phyloP scores from a whole-genome alignment of 2,329 filamentous ascomycete genomes.

The Fusarium hainanense region DNA sequence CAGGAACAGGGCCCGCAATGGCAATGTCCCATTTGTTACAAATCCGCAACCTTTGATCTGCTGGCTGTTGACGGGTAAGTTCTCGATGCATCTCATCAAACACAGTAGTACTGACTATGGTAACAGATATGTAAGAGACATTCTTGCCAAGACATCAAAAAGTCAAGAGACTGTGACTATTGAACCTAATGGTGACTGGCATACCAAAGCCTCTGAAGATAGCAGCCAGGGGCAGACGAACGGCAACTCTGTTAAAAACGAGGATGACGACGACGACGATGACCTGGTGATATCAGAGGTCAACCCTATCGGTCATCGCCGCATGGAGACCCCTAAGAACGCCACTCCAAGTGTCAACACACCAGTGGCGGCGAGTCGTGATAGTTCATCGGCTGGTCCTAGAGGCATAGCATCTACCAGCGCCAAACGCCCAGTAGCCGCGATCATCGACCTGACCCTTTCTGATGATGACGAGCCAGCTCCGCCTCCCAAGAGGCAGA shows the following conservation, averaged over 20 bases:
- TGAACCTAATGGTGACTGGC: constrained; percentile 87
- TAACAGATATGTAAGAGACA: constrained; percentile 84
- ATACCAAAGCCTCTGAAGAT: constrained; percentile 52
- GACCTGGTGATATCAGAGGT: constrained; percentile 62
- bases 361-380: constrained; percentile 52
- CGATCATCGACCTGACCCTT: constrained; percentile 70
- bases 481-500: constrained; percentile 62
- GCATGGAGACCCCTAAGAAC: constrained; percentile 53
- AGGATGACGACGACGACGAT: constrained; percentile 60
- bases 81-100: not conserved
- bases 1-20: constrained; percentile 97
- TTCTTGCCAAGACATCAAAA: constrained; percentile 77
- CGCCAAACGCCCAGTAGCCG: constrained; percentile 61
- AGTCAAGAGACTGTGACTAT: constrained; percentile 88
- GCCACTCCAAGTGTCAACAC: constrained; percentile 52
- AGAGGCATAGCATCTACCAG: constrained; percentile 52
- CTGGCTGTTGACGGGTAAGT: constrained; percentile 88
- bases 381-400: constrained; percentile 52
- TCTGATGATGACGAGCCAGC: constrained; percentile 61
- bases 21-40: constrained; percentile 95
- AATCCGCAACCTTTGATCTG: constrained; percentile 80
- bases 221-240: constrained; percentile 45
- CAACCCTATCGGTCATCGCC: constrained; percentile 49
- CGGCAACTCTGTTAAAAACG: constrained; percentile 43
- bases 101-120: constrained; percentile 23